A percentile compares a stretch with the other conserved stretches of the same genome.
Conservation (phyloP, 352 stramenopile species). For the Phytopythium aichiense region DNA sequence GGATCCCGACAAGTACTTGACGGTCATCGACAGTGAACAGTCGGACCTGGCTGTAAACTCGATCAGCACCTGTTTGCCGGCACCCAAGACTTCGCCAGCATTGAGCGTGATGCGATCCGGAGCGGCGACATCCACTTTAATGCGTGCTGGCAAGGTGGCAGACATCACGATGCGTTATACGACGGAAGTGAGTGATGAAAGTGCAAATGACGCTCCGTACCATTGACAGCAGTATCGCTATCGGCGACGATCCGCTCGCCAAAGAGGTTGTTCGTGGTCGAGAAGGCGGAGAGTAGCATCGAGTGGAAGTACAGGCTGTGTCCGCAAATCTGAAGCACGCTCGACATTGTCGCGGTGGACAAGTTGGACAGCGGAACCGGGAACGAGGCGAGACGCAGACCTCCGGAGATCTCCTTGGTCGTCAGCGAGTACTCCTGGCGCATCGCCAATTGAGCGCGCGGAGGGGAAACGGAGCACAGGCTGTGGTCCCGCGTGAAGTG, state of each 20-base stretch:
- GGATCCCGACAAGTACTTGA: slow-evolving; percentile 51
- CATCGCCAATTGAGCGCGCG: slow-evolving; percentile 47
- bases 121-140: slow-evolving; percentile 80
- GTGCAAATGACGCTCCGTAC: slow-evolving; percentile 17
- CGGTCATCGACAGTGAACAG: slow-evolving; percentile 54
- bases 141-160: slow-evolving; percentile 27
- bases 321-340: slow-evolving; percentile 75
- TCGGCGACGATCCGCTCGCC: slow-evolving; percentile 55
- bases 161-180: not conserved
- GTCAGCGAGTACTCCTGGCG: slow-evolving; percentile 76
- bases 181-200: not conserved
- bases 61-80: slow-evolving; percentile 60
- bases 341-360: slow-evolving; percentile 54
- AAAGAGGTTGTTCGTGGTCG: slow-evolving; percentile 65
- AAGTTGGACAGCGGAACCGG: slow-evolving; percentile 68
- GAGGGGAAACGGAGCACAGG: slow-evolving; percentile 62
- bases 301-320: slow-evolving; percentile 87
- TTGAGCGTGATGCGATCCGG: slow-evolving; percentile 81
- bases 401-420: slow-evolving; percentile 85
- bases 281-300: slow-evolving; percentile 71
- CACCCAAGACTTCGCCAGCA: slow-evolving; percentile 45
- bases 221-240: slow-evolving; percentile 58
- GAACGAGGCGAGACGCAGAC: slow-evolving; percentile 73
- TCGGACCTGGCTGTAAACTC: slow-evolving; percentile 65
- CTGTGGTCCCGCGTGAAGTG: slow-evolving; percentile 77